These are phyloP conservation scores for Vitis riparia DNA, from an alignment of 164 flowering plant genomes.

Conservation along the genomic window DNA sequence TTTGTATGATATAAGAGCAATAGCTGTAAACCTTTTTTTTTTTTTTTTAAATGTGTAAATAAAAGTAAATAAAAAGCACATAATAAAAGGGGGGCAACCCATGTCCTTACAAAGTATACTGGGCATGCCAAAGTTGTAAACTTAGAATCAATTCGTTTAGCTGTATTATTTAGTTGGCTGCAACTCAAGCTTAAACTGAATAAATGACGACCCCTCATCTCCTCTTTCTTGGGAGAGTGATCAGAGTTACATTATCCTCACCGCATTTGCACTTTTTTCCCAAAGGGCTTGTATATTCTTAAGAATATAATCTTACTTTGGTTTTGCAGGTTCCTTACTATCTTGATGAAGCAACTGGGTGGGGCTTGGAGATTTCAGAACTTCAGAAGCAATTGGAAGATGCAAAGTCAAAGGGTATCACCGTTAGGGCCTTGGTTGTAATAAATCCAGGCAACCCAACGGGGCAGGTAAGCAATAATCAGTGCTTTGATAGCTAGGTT, in stretches of 20 bases:
- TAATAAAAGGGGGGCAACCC: too few species aligned
- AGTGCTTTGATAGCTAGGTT: not conserved
- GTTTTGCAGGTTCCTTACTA: constrained; percentile 85
- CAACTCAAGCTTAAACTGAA: too few species aligned
- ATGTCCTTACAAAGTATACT: too few species aligned
- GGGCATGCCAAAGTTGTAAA: too few species aligned
- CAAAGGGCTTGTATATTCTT: not conserved
- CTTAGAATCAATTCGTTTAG: too few species aligned
- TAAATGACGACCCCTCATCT: too few species aligned
- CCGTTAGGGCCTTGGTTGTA: constrained; percentile 92
- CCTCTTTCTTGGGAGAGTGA: too few species aligned
- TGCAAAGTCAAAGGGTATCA: constrained; percentile 74
- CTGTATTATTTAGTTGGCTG: not conserved
- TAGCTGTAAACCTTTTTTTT: not conserved
- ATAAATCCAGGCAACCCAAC: constrained; percentile 99
- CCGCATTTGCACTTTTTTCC: too few species aligned
- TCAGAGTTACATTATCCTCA: too few species aligned
- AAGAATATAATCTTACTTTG: not conserved
- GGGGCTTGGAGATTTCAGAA: constrained; percentile 93
- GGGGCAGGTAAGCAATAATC: constrained; percentile 71
- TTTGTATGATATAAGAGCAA: not conserved
- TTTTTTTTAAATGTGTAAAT: too few species aligned
- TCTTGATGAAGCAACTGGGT: constrained; percentile 89
- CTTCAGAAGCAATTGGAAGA: constrained; percentile 75
- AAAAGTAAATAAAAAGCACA: too few species aligned